Percentiles rank a stretch among this genome's conserved stretches.
These are phyloP conservation scores for Pseudozyma sp. DNA, from an alignment of 1,284 basidiomycete species.

Conservation along the genomic window DNA sequence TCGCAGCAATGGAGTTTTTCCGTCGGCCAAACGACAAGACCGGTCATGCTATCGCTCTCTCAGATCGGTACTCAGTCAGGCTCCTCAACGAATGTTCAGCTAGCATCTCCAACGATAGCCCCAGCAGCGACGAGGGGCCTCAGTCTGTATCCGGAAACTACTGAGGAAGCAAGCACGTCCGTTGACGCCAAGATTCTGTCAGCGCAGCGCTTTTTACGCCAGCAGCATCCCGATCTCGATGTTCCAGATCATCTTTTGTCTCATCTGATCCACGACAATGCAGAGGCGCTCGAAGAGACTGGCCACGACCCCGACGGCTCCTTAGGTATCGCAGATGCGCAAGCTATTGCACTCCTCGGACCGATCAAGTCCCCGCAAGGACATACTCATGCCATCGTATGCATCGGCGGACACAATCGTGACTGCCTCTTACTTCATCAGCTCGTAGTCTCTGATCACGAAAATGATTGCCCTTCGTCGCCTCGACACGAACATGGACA, in stretches of 20 bases:
- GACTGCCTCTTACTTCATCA: conserved; percentile 40
- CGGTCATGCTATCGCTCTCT: neutral
- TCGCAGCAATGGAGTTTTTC: conserved; percentile 35
- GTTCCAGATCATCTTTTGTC: conserved; percentile 31
- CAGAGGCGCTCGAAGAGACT: conserved; percentile 10
- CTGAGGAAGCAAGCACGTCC: conserved; percentile 20
- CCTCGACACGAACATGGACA: neutral
- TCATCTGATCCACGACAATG: conserved; percentile 27
- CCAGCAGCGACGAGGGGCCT: neutral
- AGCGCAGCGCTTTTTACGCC: conserved; percentile 27
- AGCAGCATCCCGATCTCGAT: conserved; percentile 28
- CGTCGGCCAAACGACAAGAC: neutral
- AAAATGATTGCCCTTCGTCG: neutral
- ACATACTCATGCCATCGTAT: conserved; percentile 13
- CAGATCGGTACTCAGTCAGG: neutral
- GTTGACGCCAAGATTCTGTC: conserved; percentile 39
- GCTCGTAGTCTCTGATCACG: conserved; percentile 5
- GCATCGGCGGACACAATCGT: conserved; percentile 28
- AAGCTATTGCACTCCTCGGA: conserved; percentile 37
- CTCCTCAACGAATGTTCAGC: conserved; percentile 5
- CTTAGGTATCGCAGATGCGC: conserved; percentile 22
- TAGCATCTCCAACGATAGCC: conserved; percentile 16
- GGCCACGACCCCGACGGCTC: conserved; percentile 19
- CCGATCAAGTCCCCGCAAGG: conserved; percentile 8
- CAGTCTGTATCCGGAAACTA: conserved; percentile 14